A percentile compares a stretch with the other conserved stretches of the same genome.
Conservation (phyloP, 164 flowering plant species). For the Houttuynia cordata region DNA sequence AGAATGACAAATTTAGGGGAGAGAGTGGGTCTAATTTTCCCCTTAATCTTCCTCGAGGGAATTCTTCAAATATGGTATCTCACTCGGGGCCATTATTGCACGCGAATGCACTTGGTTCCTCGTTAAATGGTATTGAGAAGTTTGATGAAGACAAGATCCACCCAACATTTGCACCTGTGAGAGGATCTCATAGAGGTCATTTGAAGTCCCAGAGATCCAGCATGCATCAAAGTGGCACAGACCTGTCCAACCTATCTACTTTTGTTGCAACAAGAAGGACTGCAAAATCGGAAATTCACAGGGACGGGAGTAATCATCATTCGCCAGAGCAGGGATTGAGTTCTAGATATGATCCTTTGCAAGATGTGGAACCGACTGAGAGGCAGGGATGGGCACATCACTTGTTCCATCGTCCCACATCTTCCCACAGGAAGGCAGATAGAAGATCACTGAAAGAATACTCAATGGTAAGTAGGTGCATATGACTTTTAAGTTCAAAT, state of each 20-base stretch:
- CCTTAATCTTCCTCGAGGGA: slow-evolving; percentile 35
- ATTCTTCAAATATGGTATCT: slow-evolving; percentile 14
- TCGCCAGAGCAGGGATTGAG: slow-evolving; percentile 28
- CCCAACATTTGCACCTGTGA: slow-evolving; percentile 6
- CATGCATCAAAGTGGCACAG: slow-evolving; percentile 22
- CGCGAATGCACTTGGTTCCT: slow-evolving; percentile 13
- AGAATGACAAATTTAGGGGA: slow-evolving; percentile 35
- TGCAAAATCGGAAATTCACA: slow-evolving; percentile 23
- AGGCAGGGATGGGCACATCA: slow-evolving; percentile 35
- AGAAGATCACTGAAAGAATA: slow-evolving; percentile 24
- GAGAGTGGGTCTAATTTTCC: slow-evolving; percentile 29
- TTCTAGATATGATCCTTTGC: slow-evolving; percentile 20
- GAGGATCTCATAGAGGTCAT: slow-evolving; percentile 16
- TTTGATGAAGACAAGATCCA: slow-evolving; percentile 16
- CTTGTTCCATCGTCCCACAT: slow-evolving; percentile 32
- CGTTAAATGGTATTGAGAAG: slow-evolving; percentile 9
- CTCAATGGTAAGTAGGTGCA: slow-evolving; percentile 18
- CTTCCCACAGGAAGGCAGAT: slow-evolving; percentile 36
- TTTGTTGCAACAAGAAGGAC: slow-evolving; percentile 42
- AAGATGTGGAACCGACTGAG: slow-evolving; percentile 26
- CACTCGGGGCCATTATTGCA: slow-evolving; percentile 26
- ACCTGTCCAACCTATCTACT: slow-evolving; percentile 38
- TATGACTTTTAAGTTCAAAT: not conserved
- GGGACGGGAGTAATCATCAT: slow-evolving; percentile 25
- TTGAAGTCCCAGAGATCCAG: slow-evolving; percentile 33